Evolutionary conservation across 202 grass and related monocot genomes (phyloP).

Genomic region (Cymbopogon flexuosus): DNA sequence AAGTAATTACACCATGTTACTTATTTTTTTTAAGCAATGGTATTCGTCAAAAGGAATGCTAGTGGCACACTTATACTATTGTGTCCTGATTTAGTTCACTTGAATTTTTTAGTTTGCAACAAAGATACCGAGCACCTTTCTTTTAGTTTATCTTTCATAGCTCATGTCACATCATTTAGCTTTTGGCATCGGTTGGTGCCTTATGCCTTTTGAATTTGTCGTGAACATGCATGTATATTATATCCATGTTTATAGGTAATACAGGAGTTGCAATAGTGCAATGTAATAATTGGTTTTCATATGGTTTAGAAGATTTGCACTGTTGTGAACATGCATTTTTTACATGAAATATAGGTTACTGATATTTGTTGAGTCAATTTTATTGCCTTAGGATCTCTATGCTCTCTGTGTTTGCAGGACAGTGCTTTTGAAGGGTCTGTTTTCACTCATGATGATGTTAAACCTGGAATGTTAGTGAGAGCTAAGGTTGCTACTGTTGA

Average conservation of each 20-base stretch:
- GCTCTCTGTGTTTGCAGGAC: constrained; percentile 46
- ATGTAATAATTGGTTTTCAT: not conserved
- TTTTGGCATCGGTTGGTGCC: not conserved
- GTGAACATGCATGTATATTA: not conserved
- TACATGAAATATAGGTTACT: not conserved
- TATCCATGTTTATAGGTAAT: not conserved
- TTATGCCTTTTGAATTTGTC: not conserved
- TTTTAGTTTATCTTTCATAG: not conserved
- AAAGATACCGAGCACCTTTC: not conserved
- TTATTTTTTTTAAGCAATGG: not conserved
- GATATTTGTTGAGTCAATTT: not conserved
- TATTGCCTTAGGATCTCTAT: constrained; percentile 7
- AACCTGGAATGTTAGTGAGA: constrained; percentile 88
- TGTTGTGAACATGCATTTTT: not conserved
- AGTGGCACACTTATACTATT: not conserved
- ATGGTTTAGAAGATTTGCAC: not conserved
- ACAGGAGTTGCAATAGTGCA: not conserved
- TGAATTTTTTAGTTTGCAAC: constrained; percentile 14
- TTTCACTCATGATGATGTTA: constrained; percentile 98
- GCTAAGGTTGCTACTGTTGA: constrained; percentile 75
- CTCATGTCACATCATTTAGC: not conserved
- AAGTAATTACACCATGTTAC: constrained; percentile 44
- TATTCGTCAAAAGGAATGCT: constrained; percentile 28
- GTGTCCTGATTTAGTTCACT: constrained; percentile 20
- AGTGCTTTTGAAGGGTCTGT: constrained; percentile 96